Conservation (phyloP, 345 rosid genomes). For the Salix dunnii region DNA sequence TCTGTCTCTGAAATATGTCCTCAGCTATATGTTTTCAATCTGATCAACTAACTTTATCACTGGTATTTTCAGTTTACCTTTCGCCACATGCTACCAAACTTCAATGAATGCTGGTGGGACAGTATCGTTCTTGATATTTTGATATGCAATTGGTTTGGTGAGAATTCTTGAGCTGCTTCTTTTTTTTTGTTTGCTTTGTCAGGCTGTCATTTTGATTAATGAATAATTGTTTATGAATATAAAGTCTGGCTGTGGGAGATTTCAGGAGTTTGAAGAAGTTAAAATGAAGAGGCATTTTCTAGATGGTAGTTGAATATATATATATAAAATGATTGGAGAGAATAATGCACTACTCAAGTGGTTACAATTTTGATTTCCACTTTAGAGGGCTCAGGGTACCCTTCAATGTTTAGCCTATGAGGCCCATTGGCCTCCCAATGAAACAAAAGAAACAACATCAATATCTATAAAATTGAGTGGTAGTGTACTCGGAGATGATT, state of each 20-base stretch:
- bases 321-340: not conserved
- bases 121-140: slow-evolving; percentile 93
- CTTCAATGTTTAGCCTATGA: not conserved
- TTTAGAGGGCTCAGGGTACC: not conserved
- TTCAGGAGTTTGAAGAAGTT: not conserved
- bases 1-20: not conserved
- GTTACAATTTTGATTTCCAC: not conserved
- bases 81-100: slow-evolving; percentile 97
- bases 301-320: not conserved
- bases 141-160: slow-evolving; percentile 99
- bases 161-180: slow-evolving; percentile 26
- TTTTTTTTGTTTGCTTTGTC: not conserved
- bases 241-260: not conserved
- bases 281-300: not conserved
- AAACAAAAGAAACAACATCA: not conserved
- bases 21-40: not conserved
- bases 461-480: not conserved
- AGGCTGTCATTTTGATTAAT: not conserved
- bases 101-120: slow-evolving; percentile 99
- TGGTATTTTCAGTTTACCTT: slow-evolving; percentile 70
- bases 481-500: not conserved
- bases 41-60: slow-evolving; percentile 4
- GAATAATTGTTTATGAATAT: not conserved
- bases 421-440: not conserved
- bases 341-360: not conserved